Conservation (phyloP, 2,329 filamentous ascomycete species). For the Alternaria infectoria region DNA sequence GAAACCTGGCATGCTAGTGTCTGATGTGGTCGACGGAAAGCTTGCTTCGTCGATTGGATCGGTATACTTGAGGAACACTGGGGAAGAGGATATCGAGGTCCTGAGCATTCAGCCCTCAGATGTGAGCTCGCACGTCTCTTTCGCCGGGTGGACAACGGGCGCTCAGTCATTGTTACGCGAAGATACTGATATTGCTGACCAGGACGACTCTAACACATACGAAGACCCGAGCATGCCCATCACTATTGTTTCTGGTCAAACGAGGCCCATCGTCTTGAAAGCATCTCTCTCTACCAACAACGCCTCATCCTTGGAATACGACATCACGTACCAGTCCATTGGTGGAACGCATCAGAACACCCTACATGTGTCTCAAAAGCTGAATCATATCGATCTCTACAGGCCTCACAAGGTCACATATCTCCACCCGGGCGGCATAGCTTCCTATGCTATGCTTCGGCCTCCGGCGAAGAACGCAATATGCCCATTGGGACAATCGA, state of each 20-base stretch:
- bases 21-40: conserved; percentile 58
- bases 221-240: conserved; percentile 2
- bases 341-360: conserved; percentile 14
- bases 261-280: conserved; percentile 49
- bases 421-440: conserved; percentile 59
- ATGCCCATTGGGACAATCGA: conserved; percentile 23
- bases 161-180: conserved; percentile 20
- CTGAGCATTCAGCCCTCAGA: conserved; percentile 36
- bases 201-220: conserved; percentile 10
- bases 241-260: conserved; percentile 48
- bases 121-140: conserved; percentile 12
- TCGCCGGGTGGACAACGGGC: conserved; percentile 5
- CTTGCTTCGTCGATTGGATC: conserved; percentile 58
- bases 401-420: conserved; percentile 62
- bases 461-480: conserved; percentile 55
- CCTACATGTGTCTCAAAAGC: conserved; percentile 33
- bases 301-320: conserved; percentile 31
- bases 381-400: conserved; percentile 38
- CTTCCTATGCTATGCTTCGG: conserved; percentile 65
- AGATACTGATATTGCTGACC: conserved; percentile 12
- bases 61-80: conserved; percentile 57
- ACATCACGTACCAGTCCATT: conserved; percentile 33
- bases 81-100: conserved; percentile 42
- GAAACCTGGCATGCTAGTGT: conserved; percentile 51
- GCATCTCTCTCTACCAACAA: conserved; percentile 32